Evolutionary conservation across 2,329 filamentous ascomycete species (phyloP).

Genomic region (Fusarium sp.): DNA sequence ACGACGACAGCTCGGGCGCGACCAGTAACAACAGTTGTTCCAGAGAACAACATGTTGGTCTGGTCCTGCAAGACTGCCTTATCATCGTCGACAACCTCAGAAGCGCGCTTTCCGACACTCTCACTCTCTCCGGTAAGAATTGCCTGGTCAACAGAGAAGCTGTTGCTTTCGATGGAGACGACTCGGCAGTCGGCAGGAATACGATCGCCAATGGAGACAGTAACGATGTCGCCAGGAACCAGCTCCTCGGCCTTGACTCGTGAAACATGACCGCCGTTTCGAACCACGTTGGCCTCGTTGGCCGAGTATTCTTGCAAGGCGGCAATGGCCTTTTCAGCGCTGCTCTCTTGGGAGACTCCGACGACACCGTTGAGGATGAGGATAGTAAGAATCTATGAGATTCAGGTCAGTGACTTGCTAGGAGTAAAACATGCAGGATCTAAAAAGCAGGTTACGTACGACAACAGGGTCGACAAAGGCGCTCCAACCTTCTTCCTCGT

Average conservation of each 20-base stretch:
- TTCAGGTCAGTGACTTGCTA: constrained; percentile 18
- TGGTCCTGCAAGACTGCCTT: constrained; percentile 98
- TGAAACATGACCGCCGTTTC: constrained; percentile 80
- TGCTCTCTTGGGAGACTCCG: constrained; percentile 98
- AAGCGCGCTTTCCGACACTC: constrained; percentile 88
- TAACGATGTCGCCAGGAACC: constrained; percentile 93
- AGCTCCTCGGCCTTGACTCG: constrained; percentile 96
- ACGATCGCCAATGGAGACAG: constrained; percentile 89
- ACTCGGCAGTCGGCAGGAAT: constrained; percentile 95
- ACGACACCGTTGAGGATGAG: constrained; percentile 96
- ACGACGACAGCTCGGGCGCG: constrained; percentile 93
- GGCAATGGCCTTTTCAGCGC: constrained; percentile 97
- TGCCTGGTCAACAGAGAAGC: constrained; percentile 95
- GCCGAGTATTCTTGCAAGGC: constrained; percentile 99
- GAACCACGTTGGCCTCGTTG: constrained; percentile 94
- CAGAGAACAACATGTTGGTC: constrained; percentile 97
- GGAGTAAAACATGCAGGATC: constrained; percentile 1
- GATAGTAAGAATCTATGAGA: constrained; percentile 87
- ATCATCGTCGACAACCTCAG: constrained; percentile 75
- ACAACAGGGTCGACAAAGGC: constrained; percentile 97
- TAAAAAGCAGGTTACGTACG: constrained; percentile 68
- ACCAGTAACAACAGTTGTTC: constrained; percentile 95
- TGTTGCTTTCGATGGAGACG: constrained; percentile 93
- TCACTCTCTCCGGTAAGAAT: constrained; percentile 98
- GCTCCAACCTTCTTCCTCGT: constrained; percentile 93